Percentiles rank a stretch among this genome's conserved stretches.
Evolutionary conservation across 169 alveolate genomes (phyloP).

Genomic region (Plasmodium adleri): DNA sequence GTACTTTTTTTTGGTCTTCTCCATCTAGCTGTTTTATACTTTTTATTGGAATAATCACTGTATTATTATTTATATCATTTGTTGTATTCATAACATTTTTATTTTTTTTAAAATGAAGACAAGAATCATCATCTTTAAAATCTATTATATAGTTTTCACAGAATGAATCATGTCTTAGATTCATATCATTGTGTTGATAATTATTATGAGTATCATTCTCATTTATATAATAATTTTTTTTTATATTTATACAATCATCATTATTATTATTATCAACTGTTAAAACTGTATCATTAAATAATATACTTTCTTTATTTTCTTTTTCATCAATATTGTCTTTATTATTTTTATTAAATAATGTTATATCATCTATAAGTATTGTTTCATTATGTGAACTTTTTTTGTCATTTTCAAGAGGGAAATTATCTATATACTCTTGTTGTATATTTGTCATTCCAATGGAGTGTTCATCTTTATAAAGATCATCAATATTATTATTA

Average conservation of each 20-base stretch:
- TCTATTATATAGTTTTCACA: slow-evolving; percentile 33
- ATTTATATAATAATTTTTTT: too few species aligned
- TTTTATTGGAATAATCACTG: neutral
- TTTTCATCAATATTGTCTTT: neutral
- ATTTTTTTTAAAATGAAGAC: neutral
- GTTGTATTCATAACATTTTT: neutral
- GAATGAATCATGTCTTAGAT: neutral
- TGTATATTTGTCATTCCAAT: neutral
- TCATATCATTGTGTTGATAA: too few species aligned
- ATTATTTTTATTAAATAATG: neutral
- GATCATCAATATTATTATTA: neutral
- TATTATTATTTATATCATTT: neutral
- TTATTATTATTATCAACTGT: too few species aligned
- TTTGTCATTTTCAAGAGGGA: neutral
- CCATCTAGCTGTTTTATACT: neutral
- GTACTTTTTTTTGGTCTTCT: neutral
- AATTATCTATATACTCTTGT: neutral
- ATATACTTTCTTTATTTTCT: too few species aligned
- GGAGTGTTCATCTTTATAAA: too few species aligned
- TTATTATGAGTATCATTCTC: too few species aligned
- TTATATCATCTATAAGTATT: neutral
- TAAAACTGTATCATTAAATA: too few species aligned
- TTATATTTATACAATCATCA: too few species aligned
- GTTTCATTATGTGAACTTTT: slow-evolving; percentile 5
- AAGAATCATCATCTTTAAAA: neutral